phyloP scores from a whole-genome alignment of 805 yeast genomes.

The Wickerhamiella sergipiensis region DNA sequence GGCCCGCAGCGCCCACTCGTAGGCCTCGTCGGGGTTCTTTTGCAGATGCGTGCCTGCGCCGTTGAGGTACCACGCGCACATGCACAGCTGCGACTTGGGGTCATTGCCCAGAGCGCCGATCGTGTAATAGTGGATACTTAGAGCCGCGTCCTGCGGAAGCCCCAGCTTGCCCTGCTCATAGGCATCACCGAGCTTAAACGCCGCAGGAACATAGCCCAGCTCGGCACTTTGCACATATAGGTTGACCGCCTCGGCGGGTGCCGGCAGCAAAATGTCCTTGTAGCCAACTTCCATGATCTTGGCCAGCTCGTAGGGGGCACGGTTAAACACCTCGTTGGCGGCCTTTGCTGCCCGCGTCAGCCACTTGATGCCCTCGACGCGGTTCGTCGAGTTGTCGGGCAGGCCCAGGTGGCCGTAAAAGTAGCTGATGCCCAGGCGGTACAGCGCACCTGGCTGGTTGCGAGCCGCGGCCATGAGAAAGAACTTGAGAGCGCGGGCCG shows the following conservation, averaged over 20 bases:
- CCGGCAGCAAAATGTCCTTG: conserved; percentile 74
- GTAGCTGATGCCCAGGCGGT: conserved; percentile 75
- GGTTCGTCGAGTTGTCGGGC: conserved; percentile 45
- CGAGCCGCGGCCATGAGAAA: conserved; percentile 76
- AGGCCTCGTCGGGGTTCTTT: conserved; percentile 72
- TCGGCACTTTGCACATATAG: conserved; percentile 80
- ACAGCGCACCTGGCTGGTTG: conserved; percentile 96
- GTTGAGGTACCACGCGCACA: conserved; percentile 93
- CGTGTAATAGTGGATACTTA: conserved; percentile 85
- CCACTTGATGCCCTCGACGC: conserved; percentile 88
- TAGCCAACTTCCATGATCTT: conserved; percentile 75
- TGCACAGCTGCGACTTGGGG: conserved; percentile 75
- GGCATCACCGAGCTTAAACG: conserved; percentile 63
- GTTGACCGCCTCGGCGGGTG: conserved; percentile 70
- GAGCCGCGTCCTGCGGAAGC: conserved; percentile 64
- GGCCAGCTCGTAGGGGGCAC: conserved; percentile 91
- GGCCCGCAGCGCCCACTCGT: conserved; percentile 86
- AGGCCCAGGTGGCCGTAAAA: conserved; percentile 79
- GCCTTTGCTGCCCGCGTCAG: conserved; percentile 70
- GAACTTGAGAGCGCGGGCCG: conserved; percentile 72
- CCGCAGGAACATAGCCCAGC: conserved; percentile 70
- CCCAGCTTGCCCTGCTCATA: conserved; percentile 63
- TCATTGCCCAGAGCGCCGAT: conserved; percentile 84
- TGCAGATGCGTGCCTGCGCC: conserved; percentile 79
- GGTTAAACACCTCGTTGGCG: conserved; percentile 72